Conservation (phyloP, 1,284 basidiomycete genomes). For the Phenoliferia sp. region DNA sequence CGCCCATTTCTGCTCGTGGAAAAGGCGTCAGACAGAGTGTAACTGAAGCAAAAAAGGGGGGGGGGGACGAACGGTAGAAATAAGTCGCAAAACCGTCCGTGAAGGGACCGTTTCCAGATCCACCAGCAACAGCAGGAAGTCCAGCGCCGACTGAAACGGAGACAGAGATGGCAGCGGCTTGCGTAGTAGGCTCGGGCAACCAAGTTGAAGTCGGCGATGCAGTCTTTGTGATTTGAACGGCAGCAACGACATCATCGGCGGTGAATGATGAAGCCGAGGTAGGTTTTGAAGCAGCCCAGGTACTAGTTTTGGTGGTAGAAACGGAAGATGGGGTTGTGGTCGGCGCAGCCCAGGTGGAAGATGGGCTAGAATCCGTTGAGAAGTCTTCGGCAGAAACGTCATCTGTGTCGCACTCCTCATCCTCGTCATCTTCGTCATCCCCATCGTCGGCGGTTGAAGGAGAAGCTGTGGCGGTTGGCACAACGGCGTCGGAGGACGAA, state of each 20-base stretch:
- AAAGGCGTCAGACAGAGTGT: too few species aligned
- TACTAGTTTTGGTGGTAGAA: not conserved
- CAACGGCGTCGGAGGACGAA: not conserved
- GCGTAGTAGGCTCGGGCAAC: not conserved
- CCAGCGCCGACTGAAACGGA: not conserved
- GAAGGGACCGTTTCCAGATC: not conserved
- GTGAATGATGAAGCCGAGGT: too few species aligned
- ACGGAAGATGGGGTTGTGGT: not conserved
- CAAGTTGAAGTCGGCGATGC: not conserved
- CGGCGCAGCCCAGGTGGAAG: not conserved
- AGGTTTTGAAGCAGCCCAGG: too few species aligned
- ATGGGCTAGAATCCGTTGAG: not conserved
- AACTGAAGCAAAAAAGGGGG: too few species aligned
- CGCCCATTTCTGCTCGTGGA: too few species aligned
- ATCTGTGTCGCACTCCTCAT: not conserved
- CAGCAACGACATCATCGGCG: too few species aligned
- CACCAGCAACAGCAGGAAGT: not conserved
- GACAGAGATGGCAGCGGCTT: not conserved
- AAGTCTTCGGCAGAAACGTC: not conserved
- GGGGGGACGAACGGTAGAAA: too few species aligned
- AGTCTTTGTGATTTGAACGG: too few species aligned
- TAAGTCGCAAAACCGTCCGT: slow-evolving; percentile 52
- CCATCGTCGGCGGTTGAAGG: not conserved
- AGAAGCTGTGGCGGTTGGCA: not conserved
- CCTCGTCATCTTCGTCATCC: slow-evolving; percentile 5